Conservation (phyloP, 2,329 filamentous ascomycete genomes). For the Paecilomyces formosus region DNA sequence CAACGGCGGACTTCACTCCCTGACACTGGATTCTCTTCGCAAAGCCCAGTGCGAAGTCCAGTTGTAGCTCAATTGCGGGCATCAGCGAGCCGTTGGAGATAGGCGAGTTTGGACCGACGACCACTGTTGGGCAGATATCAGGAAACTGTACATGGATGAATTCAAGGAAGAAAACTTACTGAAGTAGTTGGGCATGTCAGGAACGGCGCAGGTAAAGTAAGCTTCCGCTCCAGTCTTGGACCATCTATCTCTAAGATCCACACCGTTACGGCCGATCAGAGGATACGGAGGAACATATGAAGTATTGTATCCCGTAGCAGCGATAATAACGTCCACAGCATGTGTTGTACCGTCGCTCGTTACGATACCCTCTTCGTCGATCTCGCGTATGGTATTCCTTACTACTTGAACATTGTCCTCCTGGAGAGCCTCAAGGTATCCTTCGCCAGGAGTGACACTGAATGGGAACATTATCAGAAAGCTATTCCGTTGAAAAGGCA, state of each 20-base stretch:
- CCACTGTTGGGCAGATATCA: background rate
- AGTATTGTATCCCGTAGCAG: background rate
- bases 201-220: slow-evolving; percentile 8
- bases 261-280: slow-evolving; percentile 6
- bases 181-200: slow-evolving; percentile 11
- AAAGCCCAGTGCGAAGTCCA: slow-evolving; percentile 9
- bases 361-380: background rate
- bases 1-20: slow-evolving; percentile 6
- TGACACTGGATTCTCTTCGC: slow-evolving; percentile 11
- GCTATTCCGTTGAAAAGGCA: background rate
- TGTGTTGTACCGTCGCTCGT: background rate
- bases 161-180: slow-evolving; percentile 1
- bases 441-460: slow-evolving; percentile 1
- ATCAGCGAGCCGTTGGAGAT: slow-evolving; percentile 10
- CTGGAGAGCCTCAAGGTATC: background rate
- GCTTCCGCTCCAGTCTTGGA: slow-evolving; percentile 6
- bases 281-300: slow-evolving; percentile 4
- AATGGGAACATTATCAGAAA: background rate
- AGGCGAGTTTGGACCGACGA: slow-evolving; percentile 9
- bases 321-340: background rate
- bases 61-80: slow-evolving; percentile 3
- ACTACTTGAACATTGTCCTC: background rate
- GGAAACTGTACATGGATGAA: no score
- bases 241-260: slow-evolving; percentile 7
- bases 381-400: background rate